Evolutionary conservation across 2,329 filamentous ascomycete genomes (phyloP).

Genomic region (Aspergillus pseudonomiae): DNA sequence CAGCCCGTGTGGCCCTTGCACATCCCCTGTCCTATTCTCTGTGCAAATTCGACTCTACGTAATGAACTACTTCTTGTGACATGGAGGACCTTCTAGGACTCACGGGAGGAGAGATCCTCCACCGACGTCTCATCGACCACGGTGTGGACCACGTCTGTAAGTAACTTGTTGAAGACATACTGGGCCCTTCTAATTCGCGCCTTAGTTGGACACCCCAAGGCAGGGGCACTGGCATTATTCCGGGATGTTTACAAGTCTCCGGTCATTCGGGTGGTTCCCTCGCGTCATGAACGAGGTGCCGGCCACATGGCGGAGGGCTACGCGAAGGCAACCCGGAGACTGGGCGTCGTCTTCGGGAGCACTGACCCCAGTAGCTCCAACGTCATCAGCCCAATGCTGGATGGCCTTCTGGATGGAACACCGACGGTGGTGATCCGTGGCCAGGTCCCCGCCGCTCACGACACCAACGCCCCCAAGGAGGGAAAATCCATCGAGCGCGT

Average conservation of each 20-base stretch:
- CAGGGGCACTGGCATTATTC: not conserved
- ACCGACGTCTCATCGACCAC: not conserved
- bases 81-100: not conserved
- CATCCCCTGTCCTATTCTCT: not conserved
- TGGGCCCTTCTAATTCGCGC: not conserved
- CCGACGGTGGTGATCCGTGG: not conserved
- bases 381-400: not conserved
- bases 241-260: not conserved
- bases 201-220: slow-evolving; percentile 1
- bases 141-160: slow-evolving; percentile 6
- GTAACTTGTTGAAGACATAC: not conserved
- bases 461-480: too few species aligned
- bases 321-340: not conserved
- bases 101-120: slow-evolving; percentile 5
- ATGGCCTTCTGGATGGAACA: not conserved
- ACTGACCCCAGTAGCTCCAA: not conserved
- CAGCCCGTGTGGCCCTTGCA: not conserved
- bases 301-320: slow-evolving; percentile 10
- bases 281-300: slow-evolving; percentile 5
- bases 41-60: not conserved
- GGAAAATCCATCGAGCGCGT: not conserved
- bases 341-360: not conserved
- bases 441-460: not conserved
- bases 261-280: not conserved
- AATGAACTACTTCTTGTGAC: not conserved